A percentile compares a stretch with the other conserved stretches of the same genome.
Evolutionary conservation across 306 rosid genomes (phyloP).

Genomic region (Rosa persica): DNA sequence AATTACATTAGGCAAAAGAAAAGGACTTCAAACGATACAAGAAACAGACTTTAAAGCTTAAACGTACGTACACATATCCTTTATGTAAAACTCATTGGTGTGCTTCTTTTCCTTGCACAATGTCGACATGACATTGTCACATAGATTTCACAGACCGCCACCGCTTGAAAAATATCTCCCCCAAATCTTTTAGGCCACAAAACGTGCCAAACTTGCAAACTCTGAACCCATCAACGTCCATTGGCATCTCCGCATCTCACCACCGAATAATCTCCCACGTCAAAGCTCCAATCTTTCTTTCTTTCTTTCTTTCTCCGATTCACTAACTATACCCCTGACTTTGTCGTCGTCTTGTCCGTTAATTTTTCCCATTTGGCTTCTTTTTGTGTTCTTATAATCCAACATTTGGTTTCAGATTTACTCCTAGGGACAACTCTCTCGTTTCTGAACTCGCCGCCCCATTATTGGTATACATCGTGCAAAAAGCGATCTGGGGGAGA

Average conservation of each 20-base stretch:
- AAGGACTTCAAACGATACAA: background rate
- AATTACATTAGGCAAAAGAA: background rate
- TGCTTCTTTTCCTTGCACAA: too few relatives aligned
- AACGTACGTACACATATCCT: background rate
- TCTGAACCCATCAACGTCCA: background rate
- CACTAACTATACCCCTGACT: background rate
- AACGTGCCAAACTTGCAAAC: background rate
- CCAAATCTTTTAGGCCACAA: background rate
- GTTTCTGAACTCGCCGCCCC: slow-evolving; percentile 23
- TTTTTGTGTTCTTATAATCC: background rate
- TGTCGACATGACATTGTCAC: background rate
- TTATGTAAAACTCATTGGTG: background rate
- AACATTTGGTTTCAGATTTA: background rate
- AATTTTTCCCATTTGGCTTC: background rate
- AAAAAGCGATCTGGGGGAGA: background rate
- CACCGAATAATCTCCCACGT: slow-evolving; percentile 12
- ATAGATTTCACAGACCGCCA: background rate
- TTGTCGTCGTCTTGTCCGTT: background rate
- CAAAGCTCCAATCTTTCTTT: background rate
- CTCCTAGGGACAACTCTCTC: background rate
- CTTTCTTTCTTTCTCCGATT: background rate
- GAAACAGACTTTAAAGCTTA: too few relatives aligned
- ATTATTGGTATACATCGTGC: background rate
- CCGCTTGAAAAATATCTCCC: background rate
- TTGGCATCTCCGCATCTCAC: slow-evolving; percentile 33